phyloP scores from a whole-genome alignment of 805 yeast genomes.

The Metschnikowia rubicola region DNA sequence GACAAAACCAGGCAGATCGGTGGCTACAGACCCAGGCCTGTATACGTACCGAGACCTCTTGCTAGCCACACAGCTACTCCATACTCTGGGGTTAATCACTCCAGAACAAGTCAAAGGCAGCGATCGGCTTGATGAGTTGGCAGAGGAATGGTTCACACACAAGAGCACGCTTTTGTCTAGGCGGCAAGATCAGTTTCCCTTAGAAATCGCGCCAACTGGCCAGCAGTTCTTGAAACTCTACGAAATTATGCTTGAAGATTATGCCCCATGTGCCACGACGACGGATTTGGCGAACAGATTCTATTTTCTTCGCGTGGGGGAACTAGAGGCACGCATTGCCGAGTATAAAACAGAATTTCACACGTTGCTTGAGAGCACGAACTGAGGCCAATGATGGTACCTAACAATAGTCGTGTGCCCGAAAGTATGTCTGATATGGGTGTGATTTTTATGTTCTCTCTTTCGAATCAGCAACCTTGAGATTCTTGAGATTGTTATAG shows the following conservation, averaged over 20 bases:
- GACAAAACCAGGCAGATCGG: conserved; percentile 4
- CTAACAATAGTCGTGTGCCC: too few relatives aligned
- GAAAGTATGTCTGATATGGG: too few relatives aligned
- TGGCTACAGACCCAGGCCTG: conserved; percentile 15
- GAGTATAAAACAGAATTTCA: conserved; percentile 19
- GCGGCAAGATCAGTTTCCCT: conserved; percentile 15
- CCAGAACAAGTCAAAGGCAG: conserved; percentile 17
- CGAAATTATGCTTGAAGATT: conserved; percentile 23
- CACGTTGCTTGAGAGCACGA: not conserved
- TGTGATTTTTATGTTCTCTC: too few relatives aligned
- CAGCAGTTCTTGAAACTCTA: conserved; percentile 25
- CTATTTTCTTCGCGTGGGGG: conserved; percentile 31
- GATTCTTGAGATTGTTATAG: too few relatives aligned
- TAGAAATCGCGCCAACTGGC: conserved; percentile 17
- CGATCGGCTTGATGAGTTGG: conserved; percentile 24
- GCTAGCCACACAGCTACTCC: conserved; percentile 37
- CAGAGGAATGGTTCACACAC: conserved; percentile 30
- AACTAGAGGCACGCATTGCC: conserved; percentile 27
- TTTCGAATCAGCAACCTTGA: too few relatives aligned
- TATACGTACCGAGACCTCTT: conserved; percentile 31
- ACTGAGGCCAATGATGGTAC: too few relatives aligned
- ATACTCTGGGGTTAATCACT: conserved; percentile 29
- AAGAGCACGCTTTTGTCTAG: conserved; percentile 24
- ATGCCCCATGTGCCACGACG: conserved; percentile 28
- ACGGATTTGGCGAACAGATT: conserved; percentile 38